These are phyloP conservation scores for Xylariaceae sp. DNA, from an alignment of 2,329 filamentous ascomycete species.

Conservation along the genomic window DNA sequence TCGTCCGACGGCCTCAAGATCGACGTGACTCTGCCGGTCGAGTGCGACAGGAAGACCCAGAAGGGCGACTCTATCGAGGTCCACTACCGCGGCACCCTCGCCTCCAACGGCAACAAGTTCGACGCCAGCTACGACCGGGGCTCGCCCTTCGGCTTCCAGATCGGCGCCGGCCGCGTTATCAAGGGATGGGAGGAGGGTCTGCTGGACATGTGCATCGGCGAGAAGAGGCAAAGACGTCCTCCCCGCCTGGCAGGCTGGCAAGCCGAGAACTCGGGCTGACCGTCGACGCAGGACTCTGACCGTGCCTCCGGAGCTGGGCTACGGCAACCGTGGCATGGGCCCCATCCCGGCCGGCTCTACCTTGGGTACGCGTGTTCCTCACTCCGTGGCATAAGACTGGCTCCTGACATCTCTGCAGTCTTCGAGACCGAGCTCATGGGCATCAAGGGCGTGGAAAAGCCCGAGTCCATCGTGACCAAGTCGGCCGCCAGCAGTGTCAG, in stretches of 20 bases:
- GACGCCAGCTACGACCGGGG: constrained; percentile 78
- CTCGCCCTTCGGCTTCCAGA: constrained; percentile 66
- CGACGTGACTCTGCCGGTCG: constrained; percentile 63
- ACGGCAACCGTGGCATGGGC: constrained; percentile 67
- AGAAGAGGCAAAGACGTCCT: constrained; percentile 54
- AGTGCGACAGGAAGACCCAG: constrained; percentile 71
- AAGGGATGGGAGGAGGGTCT: constrained; percentile 83
- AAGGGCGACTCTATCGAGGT: constrained; percentile 75
- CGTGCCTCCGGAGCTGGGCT: constrained; percentile 80
- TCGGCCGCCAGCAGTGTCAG: constrained; percentile 18
- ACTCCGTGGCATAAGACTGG: not conserved
- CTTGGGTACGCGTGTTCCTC: constrained; percentile 53
- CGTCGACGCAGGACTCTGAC: constrained; percentile 57
- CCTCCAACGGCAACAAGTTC: constrained; percentile 67
- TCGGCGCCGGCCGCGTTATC: constrained; percentile 81
- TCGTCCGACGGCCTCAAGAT: constrained; percentile 64
- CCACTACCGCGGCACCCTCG: constrained; percentile 81
- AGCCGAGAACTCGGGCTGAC: constrained; percentile 11
- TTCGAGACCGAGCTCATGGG: constrained; percentile 88
- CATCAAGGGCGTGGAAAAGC: constrained; percentile 64
- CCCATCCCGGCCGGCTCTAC: constrained; percentile 79
- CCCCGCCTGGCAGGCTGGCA: too few species aligned
- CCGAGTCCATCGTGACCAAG: constrained; percentile 39
- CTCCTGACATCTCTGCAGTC: constrained; percentile 38
- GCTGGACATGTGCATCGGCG: constrained; percentile 89